A percentile compares a stretch with the other conserved stretches of the same genome.
Conservation (phyloP, 2,329 filamentous ascomycete genomes). For the Trichoderma simmonsii region DNA sequence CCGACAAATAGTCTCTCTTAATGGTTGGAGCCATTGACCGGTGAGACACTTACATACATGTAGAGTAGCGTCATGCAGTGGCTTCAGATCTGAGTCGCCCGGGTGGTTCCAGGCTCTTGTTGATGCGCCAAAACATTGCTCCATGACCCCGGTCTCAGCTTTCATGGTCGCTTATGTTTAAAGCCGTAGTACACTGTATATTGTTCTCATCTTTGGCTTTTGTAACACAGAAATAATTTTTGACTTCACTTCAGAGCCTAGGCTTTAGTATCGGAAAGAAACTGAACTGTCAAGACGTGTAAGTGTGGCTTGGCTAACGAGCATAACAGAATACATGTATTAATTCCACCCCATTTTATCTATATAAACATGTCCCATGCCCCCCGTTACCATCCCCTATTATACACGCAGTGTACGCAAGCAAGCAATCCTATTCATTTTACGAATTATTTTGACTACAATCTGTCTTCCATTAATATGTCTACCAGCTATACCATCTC, state of each 20-base stretch:
- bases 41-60: background rate
- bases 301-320: background rate
- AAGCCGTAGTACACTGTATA: background rate
- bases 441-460: background rate
- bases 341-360: background rate
- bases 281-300: background rate
- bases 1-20: background rate
- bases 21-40: background rate
- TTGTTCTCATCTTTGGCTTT: background rate
- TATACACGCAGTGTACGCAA: background rate
- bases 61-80: background rate
- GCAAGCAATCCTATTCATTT: background rate
- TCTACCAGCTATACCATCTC: conserved; percentile 6
- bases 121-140: background rate
- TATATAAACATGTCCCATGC: background rate
- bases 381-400: background rate
- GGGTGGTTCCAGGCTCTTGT: background rate
- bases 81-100: background rate
- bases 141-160: background rate
- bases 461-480: background rate
- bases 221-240: background rate
- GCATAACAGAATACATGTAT: too few species aligned
- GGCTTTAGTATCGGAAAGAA: background rate
- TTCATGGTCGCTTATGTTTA: background rate
- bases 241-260: background rate